phyloP scores from a whole-genome alignment of 2,329 filamentous ascomycete species.

The Trematosphaeria pertusa region DNA sequence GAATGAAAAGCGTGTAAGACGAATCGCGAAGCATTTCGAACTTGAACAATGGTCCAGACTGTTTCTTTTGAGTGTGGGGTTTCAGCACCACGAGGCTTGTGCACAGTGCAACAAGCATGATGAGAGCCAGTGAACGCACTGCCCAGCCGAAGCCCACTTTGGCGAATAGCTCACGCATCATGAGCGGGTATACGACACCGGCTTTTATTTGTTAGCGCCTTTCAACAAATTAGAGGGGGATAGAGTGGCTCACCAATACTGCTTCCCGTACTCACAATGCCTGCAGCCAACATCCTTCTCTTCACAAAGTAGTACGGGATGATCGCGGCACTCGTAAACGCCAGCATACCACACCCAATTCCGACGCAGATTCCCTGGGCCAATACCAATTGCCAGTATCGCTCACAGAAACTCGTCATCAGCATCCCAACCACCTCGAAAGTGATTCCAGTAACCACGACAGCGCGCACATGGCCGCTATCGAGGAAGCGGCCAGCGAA shows the following conservation, averaged over 20 bases:
- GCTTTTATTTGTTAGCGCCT: constrained; percentile 62
- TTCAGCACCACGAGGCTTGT: constrained; percentile 9
- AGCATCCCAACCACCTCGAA: constrained; percentile 55
- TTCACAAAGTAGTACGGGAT: constrained; percentile 62
- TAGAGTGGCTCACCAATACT: constrained; percentile 19
- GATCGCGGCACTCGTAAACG: constrained; percentile 21
- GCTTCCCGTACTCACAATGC: constrained; percentile 61
- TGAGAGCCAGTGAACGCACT: constrained; percentile 63
- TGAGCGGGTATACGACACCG: constrained; percentile 65
- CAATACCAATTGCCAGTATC: constrained; percentile 52
- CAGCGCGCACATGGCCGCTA: constrained; percentile 53
- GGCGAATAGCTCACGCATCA: constrained; percentile 58
- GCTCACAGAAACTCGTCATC: constrained; percentile 54
- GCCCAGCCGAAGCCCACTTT: constrained; percentile 68
- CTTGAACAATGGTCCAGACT: constrained; percentile 3
- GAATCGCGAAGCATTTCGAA: neutral
- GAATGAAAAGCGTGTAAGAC: constrained; percentile 38
- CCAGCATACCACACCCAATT: constrained; percentile 23
- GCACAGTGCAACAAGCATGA: constrained; percentile 46
- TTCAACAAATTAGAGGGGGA: no score
- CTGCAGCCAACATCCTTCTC: constrained; percentile 63
- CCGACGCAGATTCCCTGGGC: constrained; percentile 29
- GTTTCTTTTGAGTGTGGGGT: constrained; percentile 7
- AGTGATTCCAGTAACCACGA: constrained; percentile 46
- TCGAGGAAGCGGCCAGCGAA: constrained; percentile 57